Evolutionary conservation across 345 rosid species (phyloP).

Genomic region (Corchorus capsularis): DNA sequence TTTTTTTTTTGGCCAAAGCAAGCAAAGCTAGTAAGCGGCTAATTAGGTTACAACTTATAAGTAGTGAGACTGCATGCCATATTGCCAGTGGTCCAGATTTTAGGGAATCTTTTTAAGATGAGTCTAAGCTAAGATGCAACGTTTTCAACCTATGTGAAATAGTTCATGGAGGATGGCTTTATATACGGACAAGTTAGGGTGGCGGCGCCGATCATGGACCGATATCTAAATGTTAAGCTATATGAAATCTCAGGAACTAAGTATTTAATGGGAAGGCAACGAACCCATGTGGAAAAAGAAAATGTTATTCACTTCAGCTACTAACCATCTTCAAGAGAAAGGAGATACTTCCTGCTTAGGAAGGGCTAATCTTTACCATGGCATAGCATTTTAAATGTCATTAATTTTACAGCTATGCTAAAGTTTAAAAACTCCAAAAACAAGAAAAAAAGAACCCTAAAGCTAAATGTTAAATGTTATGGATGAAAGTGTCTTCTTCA

Average conservation of each 20-base stretch:
- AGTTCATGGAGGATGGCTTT: not conserved
- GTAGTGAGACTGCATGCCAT: not conserved
- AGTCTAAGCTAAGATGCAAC: not conserved
- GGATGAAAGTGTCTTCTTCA: not conserved
- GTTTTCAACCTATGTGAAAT: conserved; percentile 1
- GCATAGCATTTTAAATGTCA: not conserved
- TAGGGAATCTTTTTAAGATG: not conserved
- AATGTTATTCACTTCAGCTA: not conserved
- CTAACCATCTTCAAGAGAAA: not conserved
- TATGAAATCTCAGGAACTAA: not conserved
- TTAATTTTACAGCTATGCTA: not conserved
- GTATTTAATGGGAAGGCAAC: not conserved
- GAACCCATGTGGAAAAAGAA: not conserved
- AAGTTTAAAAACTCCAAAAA: not conserved
- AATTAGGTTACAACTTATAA: not conserved
- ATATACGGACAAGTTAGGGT: not conserved
- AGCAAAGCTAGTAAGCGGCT: not conserved
- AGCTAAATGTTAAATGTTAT: not conserved
- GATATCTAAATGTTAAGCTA: not conserved
- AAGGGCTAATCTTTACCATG: conserved; percentile 3
- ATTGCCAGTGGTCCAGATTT: not conserved
- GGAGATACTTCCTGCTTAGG: not conserved
- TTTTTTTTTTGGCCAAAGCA: no score
- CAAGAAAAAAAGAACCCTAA: no score
- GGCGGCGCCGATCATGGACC: not conserved